These are phyloP conservation scores for Trypethelium eluteriae DNA, from an alignment of 495 filamentous ascomycete species.

Conservation along the genomic window DNA sequence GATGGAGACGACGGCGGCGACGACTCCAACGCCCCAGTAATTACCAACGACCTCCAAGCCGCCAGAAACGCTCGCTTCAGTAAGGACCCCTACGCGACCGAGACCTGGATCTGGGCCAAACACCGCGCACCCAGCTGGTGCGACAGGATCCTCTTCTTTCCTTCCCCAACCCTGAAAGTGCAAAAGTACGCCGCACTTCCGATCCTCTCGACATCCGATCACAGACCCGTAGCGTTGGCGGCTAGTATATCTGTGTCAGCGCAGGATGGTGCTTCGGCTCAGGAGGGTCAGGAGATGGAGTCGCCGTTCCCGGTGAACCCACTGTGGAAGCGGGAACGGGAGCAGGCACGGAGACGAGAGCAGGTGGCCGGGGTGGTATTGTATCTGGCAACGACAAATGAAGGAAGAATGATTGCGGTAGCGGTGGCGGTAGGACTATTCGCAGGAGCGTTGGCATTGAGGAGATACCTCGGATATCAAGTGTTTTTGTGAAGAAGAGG, in stretches of 20 bases:
- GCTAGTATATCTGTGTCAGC: conserved; percentile 45
- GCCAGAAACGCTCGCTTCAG: background rate
- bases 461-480: background rate
- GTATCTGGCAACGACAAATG: conserved; percentile 54
- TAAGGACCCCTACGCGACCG: conserved; percentile 12
- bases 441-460: conserved; percentile 1
- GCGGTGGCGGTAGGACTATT: background rate
- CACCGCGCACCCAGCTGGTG: conserved; percentile 92
- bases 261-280: conserved; percentile 31
- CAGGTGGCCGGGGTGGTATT: conserved; percentile 50
- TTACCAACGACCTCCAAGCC: background rate
- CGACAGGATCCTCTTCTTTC: conserved; percentile 75
- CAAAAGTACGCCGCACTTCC: conserved; percentile 65
- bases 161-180: conserved; percentile 31
- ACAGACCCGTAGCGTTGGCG: conserved; percentile 69
- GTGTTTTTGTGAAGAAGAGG: background rate
- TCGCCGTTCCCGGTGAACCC: conserved; percentile 51
- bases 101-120: conserved; percentile 64
- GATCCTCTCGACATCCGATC: conserved; percentile 69
- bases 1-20: conserved; percentile 30
- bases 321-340: conserved; percentile 43
- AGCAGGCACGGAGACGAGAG: conserved; percentile 48
- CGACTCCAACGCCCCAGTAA: background rate
- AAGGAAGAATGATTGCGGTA: conserved; percentile 35
- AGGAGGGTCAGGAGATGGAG: conserved; percentile 29